Percentiles rank a stretch among this genome's conserved stretches.
Conservation (phyloP, 345 rosid species). For the Lumnitzera littorea region DNA sequence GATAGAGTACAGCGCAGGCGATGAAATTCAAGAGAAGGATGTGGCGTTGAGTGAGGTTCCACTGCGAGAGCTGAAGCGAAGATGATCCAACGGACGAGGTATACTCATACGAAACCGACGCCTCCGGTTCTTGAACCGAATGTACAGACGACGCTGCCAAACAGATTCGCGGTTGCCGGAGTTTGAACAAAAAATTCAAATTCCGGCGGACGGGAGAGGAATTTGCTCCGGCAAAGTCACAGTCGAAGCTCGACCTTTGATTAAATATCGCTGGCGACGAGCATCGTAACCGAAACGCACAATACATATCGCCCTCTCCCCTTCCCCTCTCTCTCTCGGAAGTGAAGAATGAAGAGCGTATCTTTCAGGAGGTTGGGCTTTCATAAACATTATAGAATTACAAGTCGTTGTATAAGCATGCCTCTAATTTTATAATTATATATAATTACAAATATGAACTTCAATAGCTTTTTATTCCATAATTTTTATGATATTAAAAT, state of each 20-base stretch:
- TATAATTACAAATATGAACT: no score
- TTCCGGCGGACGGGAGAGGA: slow-evolving; percentile 3
- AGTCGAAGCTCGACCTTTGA: background rate
- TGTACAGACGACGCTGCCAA: slow-evolving; percentile 13
- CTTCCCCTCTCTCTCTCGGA: slow-evolving; percentile 8
- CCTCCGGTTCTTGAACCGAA: slow-evolving; percentile 23
- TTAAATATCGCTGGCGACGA: slow-evolving; percentile 5
- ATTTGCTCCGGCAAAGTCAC: background rate
- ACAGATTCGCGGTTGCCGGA: slow-evolving; percentile 20
- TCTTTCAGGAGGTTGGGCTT: no score
- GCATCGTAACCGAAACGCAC: slow-evolving; percentile 15
- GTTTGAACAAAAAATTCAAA: background rate
- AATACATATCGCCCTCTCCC: slow-evolving; percentile 23
- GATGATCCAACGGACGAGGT: slow-evolving; percentile 46
- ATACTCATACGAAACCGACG: slow-evolving; percentile 27
- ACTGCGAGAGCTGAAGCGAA: slow-evolving; percentile 42
- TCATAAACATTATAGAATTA: no score
- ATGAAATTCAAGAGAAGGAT: slow-evolving; percentile 47
- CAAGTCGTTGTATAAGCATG: no score
- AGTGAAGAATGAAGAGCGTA: background rate
- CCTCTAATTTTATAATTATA: no score
- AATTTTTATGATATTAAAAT: no score
- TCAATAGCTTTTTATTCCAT: no score
- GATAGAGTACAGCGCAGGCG: slow-evolving; percentile 48
- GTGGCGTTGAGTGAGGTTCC: slow-evolving; percentile 64